These are phyloP conservation scores for Deuterostichococcus epilithicus DNA, from an alignment of 139 green algal genomes.

Conservation along the genomic window DNA sequence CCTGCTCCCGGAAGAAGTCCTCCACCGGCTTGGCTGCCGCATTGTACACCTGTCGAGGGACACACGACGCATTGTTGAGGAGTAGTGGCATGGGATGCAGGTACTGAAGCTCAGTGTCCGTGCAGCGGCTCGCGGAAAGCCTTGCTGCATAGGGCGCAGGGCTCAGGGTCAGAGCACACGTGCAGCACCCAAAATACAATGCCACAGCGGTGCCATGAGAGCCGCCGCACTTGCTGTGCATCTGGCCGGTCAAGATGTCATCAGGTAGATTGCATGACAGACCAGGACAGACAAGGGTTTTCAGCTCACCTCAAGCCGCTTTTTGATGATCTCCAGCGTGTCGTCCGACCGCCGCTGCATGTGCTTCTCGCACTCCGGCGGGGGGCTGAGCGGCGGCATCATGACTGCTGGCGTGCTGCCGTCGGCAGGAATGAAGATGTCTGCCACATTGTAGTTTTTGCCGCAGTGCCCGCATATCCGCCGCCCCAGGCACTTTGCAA, in stretches of 20 bases:
- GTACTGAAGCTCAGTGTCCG: no score
- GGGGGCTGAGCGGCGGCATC: slow-evolving; percentile 86
- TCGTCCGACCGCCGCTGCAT: slow-evolving; percentile 85
- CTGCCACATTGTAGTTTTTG: slow-evolving; percentile 92
- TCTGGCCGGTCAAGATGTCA: no score
- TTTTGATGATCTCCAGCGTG: slow-evolving; percentile 73
- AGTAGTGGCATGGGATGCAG: not conserved
- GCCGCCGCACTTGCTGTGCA: no score
- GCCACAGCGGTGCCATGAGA: no score
- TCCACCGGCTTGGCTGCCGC: slow-evolving; percentile 77
- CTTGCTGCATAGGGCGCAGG: no score
- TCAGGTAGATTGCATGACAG: not conserved
- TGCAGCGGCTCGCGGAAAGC: no score
- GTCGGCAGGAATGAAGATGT: slow-evolving; percentile 79
- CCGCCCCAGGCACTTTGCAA: slow-evolving; percentile 88
- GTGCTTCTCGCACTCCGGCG: slow-evolving; percentile 64
- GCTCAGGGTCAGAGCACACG: no score
- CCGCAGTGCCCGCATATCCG: slow-evolving; percentile 88
- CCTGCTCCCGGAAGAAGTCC: slow-evolving; percentile 67
- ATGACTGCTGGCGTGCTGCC: slow-evolving; percentile 65
- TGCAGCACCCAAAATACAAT: no score
- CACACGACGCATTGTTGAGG: not conserved
- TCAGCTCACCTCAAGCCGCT: slow-evolving; percentile 68
- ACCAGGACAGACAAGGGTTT: not conserved
- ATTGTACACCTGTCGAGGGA: slow-evolving; percentile 65